A percentile compares a stretch with the other conserved stretches of the same genome.
Evolutionary conservation across 768 basidiomycete species (phyloP).

Genomic region (Gelatoporia subvermispora): DNA sequence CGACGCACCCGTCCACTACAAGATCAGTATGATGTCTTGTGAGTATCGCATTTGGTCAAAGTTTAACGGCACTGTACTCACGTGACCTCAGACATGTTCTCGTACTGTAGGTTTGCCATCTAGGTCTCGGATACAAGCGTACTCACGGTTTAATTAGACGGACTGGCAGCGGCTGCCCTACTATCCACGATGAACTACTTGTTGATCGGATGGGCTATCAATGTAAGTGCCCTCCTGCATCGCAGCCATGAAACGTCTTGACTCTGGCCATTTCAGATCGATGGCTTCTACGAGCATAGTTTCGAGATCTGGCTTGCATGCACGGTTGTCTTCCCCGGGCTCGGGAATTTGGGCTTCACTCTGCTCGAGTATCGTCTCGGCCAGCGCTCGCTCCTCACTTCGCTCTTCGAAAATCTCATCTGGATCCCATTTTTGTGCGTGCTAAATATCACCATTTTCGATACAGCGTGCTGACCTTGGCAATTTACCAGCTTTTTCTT

Average conservation of each 20-base stretch:
- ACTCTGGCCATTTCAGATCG: conserved; percentile 35
- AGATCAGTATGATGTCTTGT: conserved; percentile 74
- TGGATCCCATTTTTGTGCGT: conserved; percentile 75
- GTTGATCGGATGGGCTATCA: conserved; percentile 39
- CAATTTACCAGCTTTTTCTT: conserved; percentile 37
- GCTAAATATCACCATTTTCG: not conserved
- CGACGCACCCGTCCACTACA: conserved; percentile 74
- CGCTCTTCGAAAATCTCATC: conserved; percentile 52
- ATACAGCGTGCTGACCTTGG: conserved; percentile 3
- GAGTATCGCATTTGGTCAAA: conserved; percentile 8
- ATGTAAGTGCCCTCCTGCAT: conserved; percentile 31
- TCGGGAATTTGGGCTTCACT: conserved; percentile 67
- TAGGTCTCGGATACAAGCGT: too few relatives aligned
- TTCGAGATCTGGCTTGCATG: conserved; percentile 75
- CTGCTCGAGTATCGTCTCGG: conserved; percentile 69
- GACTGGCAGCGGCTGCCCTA: conserved; percentile 56
- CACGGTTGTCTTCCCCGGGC: conserved; percentile 61
- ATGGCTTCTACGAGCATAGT: conserved; percentile 66
- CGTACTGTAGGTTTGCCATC: conserved; percentile 29
- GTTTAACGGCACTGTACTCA: too few relatives aligned
- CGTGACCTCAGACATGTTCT: conserved; percentile 35
- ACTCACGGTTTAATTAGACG: conserved; percentile 29
- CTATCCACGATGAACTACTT: conserved; percentile 69
- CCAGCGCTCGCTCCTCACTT: conserved; percentile 42
- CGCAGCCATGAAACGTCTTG: not conserved